phyloP scores from a whole-genome alignment of 768 basidiomycete genomes.

The Suillus variegatus region DNA sequence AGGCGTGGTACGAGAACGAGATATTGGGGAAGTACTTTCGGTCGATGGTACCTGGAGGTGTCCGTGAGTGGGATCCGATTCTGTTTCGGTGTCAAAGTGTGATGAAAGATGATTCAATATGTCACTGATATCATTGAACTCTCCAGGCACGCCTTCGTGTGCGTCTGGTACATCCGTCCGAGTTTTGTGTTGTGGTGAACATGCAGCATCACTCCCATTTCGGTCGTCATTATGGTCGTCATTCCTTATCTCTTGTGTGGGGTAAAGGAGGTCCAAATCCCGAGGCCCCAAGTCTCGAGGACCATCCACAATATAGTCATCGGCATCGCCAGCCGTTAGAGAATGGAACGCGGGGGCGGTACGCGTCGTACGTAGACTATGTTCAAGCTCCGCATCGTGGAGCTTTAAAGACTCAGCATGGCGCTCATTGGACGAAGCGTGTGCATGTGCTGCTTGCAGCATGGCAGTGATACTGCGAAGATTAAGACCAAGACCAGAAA shows the following conservation, averaged over 20 bases:
- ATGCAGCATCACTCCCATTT: constrained; percentile 44
- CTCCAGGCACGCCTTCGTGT: constrained; percentile 52
- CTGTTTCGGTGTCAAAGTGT: constrained; percentile 62
- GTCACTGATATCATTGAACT: constrained; percentile 74
- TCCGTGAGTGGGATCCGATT: constrained; percentile 39
- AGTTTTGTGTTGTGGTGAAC: constrained; percentile 25
- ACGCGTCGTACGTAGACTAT: constrained; percentile 56
- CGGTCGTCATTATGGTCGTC: constrained; percentile 32
- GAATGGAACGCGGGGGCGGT: constrained; percentile 80
- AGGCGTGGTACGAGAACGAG: constrained; percentile 28
- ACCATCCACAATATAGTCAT: constrained; percentile 22
- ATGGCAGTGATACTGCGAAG: constrained; percentile 74
- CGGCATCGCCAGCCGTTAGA: constrained; percentile 53
- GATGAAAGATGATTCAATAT: constrained; percentile 74
- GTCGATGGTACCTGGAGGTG: constrained; percentile 41
- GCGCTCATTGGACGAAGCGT: constrained; percentile 50
- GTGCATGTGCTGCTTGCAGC: constrained; percentile 74
- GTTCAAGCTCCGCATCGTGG: constrained; percentile 45
- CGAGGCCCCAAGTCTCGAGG: constrained; percentile 42
- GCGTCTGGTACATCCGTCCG: constrained; percentile 36
- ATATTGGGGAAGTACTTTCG: constrained; percentile 31
- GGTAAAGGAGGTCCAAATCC: constrained; percentile 56
- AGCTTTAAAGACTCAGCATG: constrained; percentile 48
- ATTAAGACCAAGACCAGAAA: constrained; percentile 51
- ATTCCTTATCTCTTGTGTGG: constrained; percentile 35